Conservation (phyloP, 305 asterid species). For the Fraxinus ornus region DNA sequence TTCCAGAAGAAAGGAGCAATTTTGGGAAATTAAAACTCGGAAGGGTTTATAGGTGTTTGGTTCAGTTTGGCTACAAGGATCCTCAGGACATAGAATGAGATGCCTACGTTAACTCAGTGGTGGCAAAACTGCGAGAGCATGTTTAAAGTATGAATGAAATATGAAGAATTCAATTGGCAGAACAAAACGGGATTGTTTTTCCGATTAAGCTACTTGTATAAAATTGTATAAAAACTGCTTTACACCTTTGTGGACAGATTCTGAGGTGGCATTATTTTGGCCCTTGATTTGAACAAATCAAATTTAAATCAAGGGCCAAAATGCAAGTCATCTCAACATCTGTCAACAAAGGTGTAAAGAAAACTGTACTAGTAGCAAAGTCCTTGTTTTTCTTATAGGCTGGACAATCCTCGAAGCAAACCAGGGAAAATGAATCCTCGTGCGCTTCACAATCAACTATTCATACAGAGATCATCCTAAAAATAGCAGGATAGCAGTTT, state of each 20-base stretch:
- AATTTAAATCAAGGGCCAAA: too few relatives aligned
- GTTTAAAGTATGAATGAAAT: conserved; percentile 11
- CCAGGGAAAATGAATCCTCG: conserved; percentile 24
- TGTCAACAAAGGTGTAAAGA: too few relatives aligned
- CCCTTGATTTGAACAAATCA: too few relatives aligned
- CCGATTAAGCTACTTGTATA: too few relatives aligned
- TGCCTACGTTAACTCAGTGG: conserved; percentile 20
- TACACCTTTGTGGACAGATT: too few relatives aligned
- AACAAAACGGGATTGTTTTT: conserved; percentile 8
- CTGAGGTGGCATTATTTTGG: too few relatives aligned
- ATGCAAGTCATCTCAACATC: too few relatives aligned
- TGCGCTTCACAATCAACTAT: conserved; percentile 32
- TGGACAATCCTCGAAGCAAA: conserved; percentile 38
- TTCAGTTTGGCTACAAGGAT: conserved; percentile 50
- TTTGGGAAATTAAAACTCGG: conserved; percentile 32
- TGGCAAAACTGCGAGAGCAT: conserved; percentile 21
- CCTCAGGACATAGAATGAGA: conserved; percentile 29
- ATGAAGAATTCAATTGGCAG: conserved; percentile 18
- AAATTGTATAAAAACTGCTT: too few relatives aligned
- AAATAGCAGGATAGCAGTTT: conserved; percentile 37
- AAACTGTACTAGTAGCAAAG: too few relatives aligned
- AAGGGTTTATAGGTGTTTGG: conserved; percentile 37
- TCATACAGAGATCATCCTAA: conserved; percentile 50
- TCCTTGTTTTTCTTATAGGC: conserved; percentile 26
- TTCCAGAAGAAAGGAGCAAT: conserved; percentile 23